Evolutionary conservation across 2,329 filamentous ascomycete species (phyloP).

Genomic region (Aspergillus sp.): DNA sequence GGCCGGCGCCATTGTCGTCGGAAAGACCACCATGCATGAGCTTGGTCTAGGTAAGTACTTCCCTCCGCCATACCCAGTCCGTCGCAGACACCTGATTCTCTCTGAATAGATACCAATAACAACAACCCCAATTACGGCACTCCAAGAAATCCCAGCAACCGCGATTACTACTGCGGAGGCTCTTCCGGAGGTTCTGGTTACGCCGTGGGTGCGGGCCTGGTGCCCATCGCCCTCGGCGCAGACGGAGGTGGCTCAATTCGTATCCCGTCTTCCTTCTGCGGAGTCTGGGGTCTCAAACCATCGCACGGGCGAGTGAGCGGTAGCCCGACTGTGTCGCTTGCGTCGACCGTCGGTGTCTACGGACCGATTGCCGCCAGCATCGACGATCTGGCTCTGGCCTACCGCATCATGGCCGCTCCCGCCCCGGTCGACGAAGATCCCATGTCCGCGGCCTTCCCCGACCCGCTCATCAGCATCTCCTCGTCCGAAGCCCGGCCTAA

Average conservation of each 20-base stretch:
- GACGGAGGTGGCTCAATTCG: conserved; percentile 76
- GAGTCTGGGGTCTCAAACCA: conserved; percentile 78
- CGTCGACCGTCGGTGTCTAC: conserved; percentile 63
- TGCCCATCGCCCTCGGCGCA: conserved; percentile 71
- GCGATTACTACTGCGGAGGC: conserved; percentile 74
- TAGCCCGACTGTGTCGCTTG: conserved; percentile 59
- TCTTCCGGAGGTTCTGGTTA: conserved; percentile 77
- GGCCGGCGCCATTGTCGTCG: conserved; percentile 72
- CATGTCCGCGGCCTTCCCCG: conserved; percentile 61
- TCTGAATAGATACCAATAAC: conserved; percentile 67
- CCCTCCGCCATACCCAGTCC: not conserved
- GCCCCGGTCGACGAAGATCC: conserved; percentile 58
- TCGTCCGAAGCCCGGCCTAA: conserved; percentile 30
- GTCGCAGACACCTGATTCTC: not conserved
- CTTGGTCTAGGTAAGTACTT: conserved; percentile 62
- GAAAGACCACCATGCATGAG: conserved; percentile 79
- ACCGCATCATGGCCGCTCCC: conserved; percentile 73
- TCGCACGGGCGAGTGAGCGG: conserved; percentile 68
- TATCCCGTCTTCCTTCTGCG: conserved; percentile 73
- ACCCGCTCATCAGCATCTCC: conserved; percentile 49
- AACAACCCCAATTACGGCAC: conserved; percentile 76
- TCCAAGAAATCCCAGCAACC: conserved; percentile 75
- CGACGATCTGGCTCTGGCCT: conserved; percentile 77
- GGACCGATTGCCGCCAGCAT: conserved; percentile 77
- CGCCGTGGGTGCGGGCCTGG: conserved; percentile 65